Base-by-base conservation (phyloP, 129 eudicot species). In the Chrysanthemum seticuspe region DNA sequence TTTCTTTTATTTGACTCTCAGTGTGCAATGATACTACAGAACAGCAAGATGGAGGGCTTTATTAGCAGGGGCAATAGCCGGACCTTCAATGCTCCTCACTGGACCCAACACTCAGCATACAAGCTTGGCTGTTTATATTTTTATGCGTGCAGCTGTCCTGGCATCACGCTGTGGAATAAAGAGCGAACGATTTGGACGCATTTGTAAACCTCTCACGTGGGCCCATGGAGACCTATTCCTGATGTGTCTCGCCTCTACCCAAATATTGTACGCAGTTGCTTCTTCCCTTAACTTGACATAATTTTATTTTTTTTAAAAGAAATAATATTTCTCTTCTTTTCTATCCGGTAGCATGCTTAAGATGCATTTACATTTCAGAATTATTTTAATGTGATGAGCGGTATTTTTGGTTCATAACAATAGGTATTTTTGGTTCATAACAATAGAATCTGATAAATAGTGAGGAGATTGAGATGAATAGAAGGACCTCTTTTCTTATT, bases 161-260 rank as follows among this genome's bases (percentile, higher is more conserved):
- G 98, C 98, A 67, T 86, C 98, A 18, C 97, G 98, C 16, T 94
- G 98, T 86, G 98, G 98, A 52, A 94, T 94, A 48, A 94, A 94
- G 75, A 94, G 98, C 86, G 81, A 94, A 81, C 82, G 91, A 45
- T 94, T 90, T 72, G 97, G 98, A 50, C 76, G 52, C 45, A 83
- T 95, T 52, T 95, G 97, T 81, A 95, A 86, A 78, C 99, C 99
- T 83, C 86, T 95, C 63, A 95, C 97, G 54, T 95, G 99, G 99
- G 88, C 93, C 62, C 87, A 95, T 83, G 99, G 99, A 73, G 99
- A 95, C 77, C 74, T 95, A 58, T 95, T 95, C 76, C 91, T 95
- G 15, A 95, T 95, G 99, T 95, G 99, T 73, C 91, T 95, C 61
- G 82, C 97, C 3, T 90, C 99, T 78, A 88, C 97, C 61, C 99